Conservation (phyloP, 139 green algal genomes). For the Picochlorum sp. region DNA sequence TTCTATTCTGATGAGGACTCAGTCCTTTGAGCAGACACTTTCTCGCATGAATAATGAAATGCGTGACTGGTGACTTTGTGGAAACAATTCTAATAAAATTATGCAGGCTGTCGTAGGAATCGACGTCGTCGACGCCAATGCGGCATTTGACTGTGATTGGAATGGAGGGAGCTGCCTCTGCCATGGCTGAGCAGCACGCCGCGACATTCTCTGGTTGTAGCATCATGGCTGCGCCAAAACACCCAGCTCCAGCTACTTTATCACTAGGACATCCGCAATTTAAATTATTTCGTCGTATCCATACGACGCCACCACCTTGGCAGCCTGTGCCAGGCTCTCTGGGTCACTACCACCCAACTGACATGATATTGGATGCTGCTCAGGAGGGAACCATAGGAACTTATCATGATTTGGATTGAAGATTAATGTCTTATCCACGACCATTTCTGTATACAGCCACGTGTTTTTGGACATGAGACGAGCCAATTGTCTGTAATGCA, state of each 20-base stretch:
- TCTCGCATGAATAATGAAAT: conserved; percentile 91
- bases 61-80: conserved; percentile 38
- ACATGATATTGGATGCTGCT: conserved; percentile 82
- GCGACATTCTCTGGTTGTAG: conserved; percentile 64
- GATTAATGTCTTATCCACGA: conserved; percentile 82
- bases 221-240: conserved; percentile 88
- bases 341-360: conserved; percentile 84
- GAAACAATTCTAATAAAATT: conserved; percentile 66
- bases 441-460: conserved; percentile 90
- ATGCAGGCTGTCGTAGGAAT: conserved; percentile 59
- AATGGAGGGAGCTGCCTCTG: conserved; percentile 13
- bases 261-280: conserved; percentile 91
- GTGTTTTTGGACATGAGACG: conserved; percentile 65
- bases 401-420: conserved; percentile 47
- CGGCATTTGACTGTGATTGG: conserved; percentile 83
- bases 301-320: conserved; percentile 47
- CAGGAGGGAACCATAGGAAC: conserved; percentile 76
- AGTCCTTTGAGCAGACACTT: conserved; percentile 91
- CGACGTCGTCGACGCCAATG: conserved; percentile 61
- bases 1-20: conserved; percentile 83
- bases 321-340: conserved; percentile 48
- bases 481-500: conserved; percentile 79
- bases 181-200: conserved; percentile 56
- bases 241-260: conserved; percentile 78
- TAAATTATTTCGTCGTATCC: conserved; percentile 92